phyloP scores from a whole-genome alignment of 106 monocot species.

The Amphibolis antarctica region DNA sequence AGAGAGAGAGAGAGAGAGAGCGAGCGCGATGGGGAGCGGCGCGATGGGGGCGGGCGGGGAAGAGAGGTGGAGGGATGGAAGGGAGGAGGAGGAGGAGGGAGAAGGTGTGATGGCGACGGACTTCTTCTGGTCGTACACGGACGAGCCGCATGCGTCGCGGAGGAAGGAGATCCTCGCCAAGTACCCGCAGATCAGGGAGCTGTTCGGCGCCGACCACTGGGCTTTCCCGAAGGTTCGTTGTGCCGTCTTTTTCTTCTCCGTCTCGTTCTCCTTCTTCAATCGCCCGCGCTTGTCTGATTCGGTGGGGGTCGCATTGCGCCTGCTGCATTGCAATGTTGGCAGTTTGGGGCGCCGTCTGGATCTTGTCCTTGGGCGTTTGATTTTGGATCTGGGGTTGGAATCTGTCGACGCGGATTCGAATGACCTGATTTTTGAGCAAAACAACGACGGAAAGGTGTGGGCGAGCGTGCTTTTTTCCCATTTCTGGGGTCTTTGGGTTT shows the following conservation, averaged over 20 bases:
- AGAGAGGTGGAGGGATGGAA: not conserved
- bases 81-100: conserved; percentile 7
- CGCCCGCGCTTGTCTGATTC: no score
- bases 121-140: conserved; percentile 90
- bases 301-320: no score
- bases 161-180: conserved; percentile 64
- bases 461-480: no score
- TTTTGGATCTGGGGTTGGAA: not conserved
- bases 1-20: no score
- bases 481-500: not conserved
- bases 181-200: conserved; percentile 77
- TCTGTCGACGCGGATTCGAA: not conserved
- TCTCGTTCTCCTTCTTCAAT: no score
- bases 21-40: no score
- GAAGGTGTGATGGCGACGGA: conserved; percentile 79
- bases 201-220: conserved; percentile 78
- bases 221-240: conserved; percentile 65
- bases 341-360: no score
- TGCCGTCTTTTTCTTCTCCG: not conserved
- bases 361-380: not conserved
- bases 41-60: not conserved
- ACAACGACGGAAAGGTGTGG: not conserved
- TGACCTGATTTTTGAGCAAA: not conserved
- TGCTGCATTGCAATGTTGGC: no score
- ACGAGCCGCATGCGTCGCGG: conserved; percentile 78